Conservation (phyloP, 1,139 yeast genomes). For the Geotrichum fermentans region DNA sequence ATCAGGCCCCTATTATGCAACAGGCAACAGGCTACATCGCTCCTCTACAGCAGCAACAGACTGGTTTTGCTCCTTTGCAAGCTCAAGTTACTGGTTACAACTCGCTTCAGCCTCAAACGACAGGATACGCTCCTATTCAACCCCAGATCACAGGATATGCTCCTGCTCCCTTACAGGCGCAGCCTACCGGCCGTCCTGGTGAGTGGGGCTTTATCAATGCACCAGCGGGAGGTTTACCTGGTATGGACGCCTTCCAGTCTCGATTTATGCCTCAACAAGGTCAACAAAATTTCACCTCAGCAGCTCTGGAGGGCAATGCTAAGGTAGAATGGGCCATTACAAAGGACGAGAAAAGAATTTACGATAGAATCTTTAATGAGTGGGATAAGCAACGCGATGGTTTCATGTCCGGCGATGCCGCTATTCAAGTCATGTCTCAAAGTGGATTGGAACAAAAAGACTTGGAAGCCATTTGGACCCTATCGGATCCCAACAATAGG, state of each 20-base stretch:
- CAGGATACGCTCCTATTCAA: constrained; percentile 33
- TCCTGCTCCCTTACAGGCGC: constrained; percentile 37
- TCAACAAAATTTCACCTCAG: constrained; percentile 37
- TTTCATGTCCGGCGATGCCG: constrained; percentile 69
- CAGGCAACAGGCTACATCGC: constrained; percentile 41
- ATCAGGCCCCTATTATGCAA: constrained; percentile 22
- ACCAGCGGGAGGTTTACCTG: constrained; percentile 72
- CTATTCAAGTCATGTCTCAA: constrained; percentile 82
- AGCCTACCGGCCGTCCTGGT: constrained; percentile 67
- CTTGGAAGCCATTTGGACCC: constrained; percentile 86
- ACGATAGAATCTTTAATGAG: constrained; percentile 81
- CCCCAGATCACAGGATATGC: constrained; percentile 37
- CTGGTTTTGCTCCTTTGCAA: constrained; percentile 35
- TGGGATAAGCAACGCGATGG: constrained; percentile 76
- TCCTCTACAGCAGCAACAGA: constrained; percentile 38
- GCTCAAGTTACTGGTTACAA: constrained; percentile 40
- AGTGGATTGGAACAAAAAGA: constrained; percentile 83
- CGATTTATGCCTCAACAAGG: constrained; percentile 67
- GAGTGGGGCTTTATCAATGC: constrained; percentile 77
- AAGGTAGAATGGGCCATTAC: constrained; percentile 66
- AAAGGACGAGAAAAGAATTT: constrained; percentile 78
- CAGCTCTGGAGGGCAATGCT: constrained; percentile 35
- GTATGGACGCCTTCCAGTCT: constrained; percentile 66
- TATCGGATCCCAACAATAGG: constrained; percentile 85
- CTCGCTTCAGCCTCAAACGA: constrained; percentile 37